Evolutionary conservation across 2,329 filamentous ascomycete genomes (phyloP).

Genomic region (Hypoxylon sp.): DNA sequence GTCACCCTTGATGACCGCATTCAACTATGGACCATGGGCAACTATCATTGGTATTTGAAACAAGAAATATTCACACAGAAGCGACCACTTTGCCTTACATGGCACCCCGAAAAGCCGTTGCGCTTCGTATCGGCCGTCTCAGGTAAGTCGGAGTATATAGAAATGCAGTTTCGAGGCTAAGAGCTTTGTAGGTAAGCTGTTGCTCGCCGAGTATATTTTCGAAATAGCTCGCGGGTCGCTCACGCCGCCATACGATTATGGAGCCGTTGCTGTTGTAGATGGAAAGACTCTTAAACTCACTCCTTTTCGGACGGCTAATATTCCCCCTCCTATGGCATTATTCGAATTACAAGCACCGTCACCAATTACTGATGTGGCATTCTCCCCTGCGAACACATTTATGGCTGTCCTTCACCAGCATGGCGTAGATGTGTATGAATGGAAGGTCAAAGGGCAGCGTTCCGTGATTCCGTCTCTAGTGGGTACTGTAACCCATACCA

Average conservation of each 20-base stretch:
- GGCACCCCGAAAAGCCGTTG: constrained; percentile 90
- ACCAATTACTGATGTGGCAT: constrained; percentile 80
- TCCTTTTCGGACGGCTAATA: constrained; percentile 84
- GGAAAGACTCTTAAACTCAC: constrained; percentile 86
- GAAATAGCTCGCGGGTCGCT: constrained; percentile 78
- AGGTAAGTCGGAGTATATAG: constrained; percentile 57
- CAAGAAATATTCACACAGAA: constrained; percentile 77
- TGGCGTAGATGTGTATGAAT: constrained; percentile 78
- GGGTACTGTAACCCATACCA: constrained; percentile 58
- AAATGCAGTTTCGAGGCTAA: constrained; percentile 35
- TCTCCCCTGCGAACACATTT: constrained; percentile 74
- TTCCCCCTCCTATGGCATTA: constrained; percentile 93
- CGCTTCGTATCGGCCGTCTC: constrained; percentile 71
- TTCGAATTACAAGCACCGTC: constrained; percentile 76
- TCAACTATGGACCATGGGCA: constrained; percentile 97
- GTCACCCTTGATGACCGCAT: constrained; percentile 80
- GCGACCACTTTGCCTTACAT: constrained; percentile 63
- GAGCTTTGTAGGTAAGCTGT: constrained; percentile 60
- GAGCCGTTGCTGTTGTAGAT: constrained; percentile 86
- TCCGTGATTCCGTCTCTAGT: constrained; percentile 61
- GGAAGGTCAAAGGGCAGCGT: constrained; percentile 73
- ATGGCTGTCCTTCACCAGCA: constrained; percentile 80
- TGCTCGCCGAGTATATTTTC: constrained; percentile 77
- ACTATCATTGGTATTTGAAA: constrained; percentile 98
- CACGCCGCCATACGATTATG: constrained; percentile 80